Evolutionary conservation across 495 filamentous ascomycete species (phyloP), one percentile per base, ranked within the genome.

Genomic region (Tuber microsphaerosporum): DNA sequence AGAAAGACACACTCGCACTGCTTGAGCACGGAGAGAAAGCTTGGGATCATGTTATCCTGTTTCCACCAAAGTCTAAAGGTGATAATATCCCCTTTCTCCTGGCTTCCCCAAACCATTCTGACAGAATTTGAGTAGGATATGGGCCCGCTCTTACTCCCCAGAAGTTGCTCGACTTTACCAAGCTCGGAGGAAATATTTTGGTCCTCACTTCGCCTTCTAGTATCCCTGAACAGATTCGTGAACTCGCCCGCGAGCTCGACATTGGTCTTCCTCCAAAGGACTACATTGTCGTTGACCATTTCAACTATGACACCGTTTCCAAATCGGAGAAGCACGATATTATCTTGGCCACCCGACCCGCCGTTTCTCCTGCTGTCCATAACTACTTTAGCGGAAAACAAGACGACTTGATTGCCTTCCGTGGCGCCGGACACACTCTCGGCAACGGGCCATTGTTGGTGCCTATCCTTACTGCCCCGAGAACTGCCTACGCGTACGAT

Each of bases 401-500:
- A 46, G 88, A 89, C 71, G 77, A 82, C 10, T 81, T 91, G 48
- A 85, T 99, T 82, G 95, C 94, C 41, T 89, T 97, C 80, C 89
- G 88, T 71, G 90, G 90, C 70, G 89, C 92, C 41, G 94, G 92
- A 78, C 93, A 96, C 81, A 89, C 88, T 70, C 88, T 99, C 69
- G 93, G 95, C 51, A 88, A 90, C 80, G 88, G 88, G 74, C 87
- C 89, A 7, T 89, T 97, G 1, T 85, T 97, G 56, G 87, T 91
- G 44, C 93, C 96, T 45, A 89, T 99, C 79, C 85, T 99, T 72
- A 88, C 89, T 77, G 94, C 93, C 77, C 90, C 92, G 43, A 85
- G 85, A 77, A 96, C 93, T 45, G 91, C 94, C 79, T 99, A 99
- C 86, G 91, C 88, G 82, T 97, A 97, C 87, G 97, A 96, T 85